phyloP scores from a whole-genome alignment of 192 early-diverging fungal species.

The Coemansia sp. region DNA sequence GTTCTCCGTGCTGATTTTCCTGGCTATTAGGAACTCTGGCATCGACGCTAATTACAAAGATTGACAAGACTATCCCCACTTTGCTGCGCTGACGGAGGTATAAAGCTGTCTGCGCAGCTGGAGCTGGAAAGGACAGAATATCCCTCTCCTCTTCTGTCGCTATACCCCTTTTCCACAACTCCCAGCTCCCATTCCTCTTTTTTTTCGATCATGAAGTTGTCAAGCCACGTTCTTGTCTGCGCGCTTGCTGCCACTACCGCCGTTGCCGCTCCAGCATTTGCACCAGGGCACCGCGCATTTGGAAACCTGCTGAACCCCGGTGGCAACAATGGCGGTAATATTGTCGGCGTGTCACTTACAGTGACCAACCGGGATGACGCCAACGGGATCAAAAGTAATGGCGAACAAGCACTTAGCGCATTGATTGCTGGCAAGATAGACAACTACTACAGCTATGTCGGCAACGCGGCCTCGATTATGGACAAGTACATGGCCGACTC shows the following conservation, averaged over 20 bases:
- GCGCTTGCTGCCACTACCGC: background rate
- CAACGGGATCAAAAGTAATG: background rate
- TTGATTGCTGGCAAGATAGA: background rate
- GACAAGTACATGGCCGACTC: background rate
- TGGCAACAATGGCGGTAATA: background rate
- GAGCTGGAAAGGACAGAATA: background rate
- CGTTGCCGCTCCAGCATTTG: background rate
- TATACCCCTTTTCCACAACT: background rate
- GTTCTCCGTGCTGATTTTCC: background rate
- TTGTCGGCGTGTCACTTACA: background rate
- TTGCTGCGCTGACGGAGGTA: background rate
- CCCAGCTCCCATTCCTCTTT: background rate
- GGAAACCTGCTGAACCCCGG: background rate
- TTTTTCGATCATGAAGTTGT: background rate
- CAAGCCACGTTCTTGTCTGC: background rate
- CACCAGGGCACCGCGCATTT: background rate
- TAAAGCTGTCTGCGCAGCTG: background rate
- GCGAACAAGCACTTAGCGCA: background rate
- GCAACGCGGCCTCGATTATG: background rate
- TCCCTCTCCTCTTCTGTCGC: background rate
- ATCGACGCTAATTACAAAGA: background rate
- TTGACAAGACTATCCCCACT: background rate
- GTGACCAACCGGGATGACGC: background rate
- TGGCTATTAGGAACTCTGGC: background rate
- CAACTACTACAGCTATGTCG: constrained; percentile 4